These are phyloP conservation scores for Camelina sativa DNA, from an alignment of 345 rosid genomes.

Conservation along the genomic window DNA sequence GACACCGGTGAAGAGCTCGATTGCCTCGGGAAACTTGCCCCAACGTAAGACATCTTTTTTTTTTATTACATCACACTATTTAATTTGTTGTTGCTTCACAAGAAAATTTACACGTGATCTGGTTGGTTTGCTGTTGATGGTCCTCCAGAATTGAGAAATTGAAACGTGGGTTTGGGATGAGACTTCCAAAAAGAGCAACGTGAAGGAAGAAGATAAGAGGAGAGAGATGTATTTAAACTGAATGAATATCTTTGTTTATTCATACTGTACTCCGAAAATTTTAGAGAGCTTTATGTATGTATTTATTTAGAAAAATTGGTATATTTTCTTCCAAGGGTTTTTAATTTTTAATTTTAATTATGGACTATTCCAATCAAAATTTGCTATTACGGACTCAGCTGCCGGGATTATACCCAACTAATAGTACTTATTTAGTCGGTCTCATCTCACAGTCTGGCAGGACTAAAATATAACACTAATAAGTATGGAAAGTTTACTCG, in stretches of 20 bases:
- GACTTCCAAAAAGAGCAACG: slow-evolving; percentile 55
- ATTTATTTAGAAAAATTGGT: slow-evolving; percentile 1
- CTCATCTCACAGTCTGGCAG: no score
- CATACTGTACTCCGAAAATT: neutral
- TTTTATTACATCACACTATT: neutral
- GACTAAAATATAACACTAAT: no score
- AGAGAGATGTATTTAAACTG: neutral
- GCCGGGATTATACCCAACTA: no score
- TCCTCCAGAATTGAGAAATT: slow-evolving; percentile 70
- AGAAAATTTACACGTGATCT: neutral
- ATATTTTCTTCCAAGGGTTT: neutral
- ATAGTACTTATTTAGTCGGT: no score
- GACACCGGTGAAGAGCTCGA: slow-evolving; percentile 92
- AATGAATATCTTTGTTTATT: slow-evolving; percentile 2
- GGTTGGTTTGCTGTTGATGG: neutral
- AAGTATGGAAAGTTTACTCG: no score
- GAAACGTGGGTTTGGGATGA: slow-evolving; percentile 95
- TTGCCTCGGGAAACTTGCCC: slow-evolving; percentile 91
- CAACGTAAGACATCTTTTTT: slow-evolving; percentile 62
- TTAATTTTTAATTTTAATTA: neutral
- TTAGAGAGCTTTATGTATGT: neutral
- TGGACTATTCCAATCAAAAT: neutral
- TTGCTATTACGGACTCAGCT: neutral
- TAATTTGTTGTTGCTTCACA: neutral
- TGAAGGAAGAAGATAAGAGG: slow-evolving; percentile 13